Conservation (phyloP, 108 stramenopile genomes). For the Fragilaria crotonensis region DNA sequence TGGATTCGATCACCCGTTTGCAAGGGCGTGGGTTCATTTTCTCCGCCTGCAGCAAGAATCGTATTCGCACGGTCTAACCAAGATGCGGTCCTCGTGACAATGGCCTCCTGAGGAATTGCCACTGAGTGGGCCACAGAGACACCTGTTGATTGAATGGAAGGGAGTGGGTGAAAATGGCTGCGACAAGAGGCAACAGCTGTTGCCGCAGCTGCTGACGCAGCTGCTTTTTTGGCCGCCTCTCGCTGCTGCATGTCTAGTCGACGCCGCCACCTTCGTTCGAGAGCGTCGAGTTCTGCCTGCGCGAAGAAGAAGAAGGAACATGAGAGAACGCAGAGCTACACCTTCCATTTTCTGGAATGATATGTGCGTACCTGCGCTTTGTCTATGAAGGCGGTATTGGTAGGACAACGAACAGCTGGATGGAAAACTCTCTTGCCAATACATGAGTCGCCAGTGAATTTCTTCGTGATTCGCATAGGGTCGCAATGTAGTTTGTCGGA, state of each 20-base stretch:
- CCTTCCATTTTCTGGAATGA: not conserved
- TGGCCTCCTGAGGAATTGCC: conserved; percentile 10
- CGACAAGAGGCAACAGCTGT: conserved; percentile 17
- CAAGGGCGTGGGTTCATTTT: not conserved
- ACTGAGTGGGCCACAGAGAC: not conserved
- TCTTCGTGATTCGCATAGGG: conserved; percentile 99
- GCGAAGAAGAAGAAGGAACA: not conserved
- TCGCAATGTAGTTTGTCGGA: conserved; percentile 95
- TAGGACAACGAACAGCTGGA: conserved; percentile 53
- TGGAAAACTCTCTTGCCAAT: conserved; percentile 92
- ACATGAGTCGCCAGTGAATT: conserved; percentile 93
- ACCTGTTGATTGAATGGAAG: conserved; percentile 1
- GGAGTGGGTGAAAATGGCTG: not conserved
- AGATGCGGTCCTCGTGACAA: conserved; percentile 52
- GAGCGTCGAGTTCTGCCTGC: conserved; percentile 55
- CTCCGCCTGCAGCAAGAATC: conserved; percentile 16
- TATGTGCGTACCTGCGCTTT: conserved; percentile 57
- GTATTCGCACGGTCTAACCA: conserved; percentile 69
- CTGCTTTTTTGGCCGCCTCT: conserved; percentile 61
- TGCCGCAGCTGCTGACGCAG: conserved; percentile 56
- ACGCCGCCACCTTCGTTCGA: conserved; percentile 64
- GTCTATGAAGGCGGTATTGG: conserved; percentile 46
- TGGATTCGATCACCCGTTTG: no score
- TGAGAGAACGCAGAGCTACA: not conserved
- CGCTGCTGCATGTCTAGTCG: conserved; percentile 70